Base-by-base conservation (phyloP, 2,329 filamentous ascomycete species). In the Fusarium torreyae region DNA sequence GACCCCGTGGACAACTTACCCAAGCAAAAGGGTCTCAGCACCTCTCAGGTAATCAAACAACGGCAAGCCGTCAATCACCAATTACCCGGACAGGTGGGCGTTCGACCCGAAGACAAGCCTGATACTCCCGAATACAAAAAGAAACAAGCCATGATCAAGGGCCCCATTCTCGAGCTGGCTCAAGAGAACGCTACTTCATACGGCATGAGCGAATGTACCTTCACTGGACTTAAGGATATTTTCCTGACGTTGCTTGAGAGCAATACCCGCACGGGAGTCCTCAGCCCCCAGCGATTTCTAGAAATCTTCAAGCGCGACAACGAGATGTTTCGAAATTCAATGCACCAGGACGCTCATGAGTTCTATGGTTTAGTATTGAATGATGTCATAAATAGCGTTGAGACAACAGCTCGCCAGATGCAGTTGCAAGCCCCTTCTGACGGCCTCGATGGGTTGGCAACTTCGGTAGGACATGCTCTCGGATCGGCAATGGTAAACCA, bases 321-420 rank as follows among this genome's bases (percentile, higher is more conserved):
- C 77, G 96, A 99, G 79, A 94, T 97, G 91, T 99, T 99, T 76
- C 90, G 94, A 61, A 95, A 94, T 39, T 93, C 94, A 6, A 97
- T 98, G 93, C 96, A 99, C 79, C 96, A 99, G 78, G 96, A 99
- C 78, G 96, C 96, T 2, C 96, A 99, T 79, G 96, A 99, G 77
- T 99, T 99, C 72, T 89, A 98, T 73, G 97, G 97, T 63, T 84
- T 98, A 33, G 86, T 99, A 4, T 85, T 99, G n/a, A 99, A 99
- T 79, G 92, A 97, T 77, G 93, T 99, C 34, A 95, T 99, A 53
- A 89, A 94, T 48, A 97, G 95, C 75, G 94, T 99, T 26, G 96
- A 99, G 81, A 87, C 89, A n/a, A 93, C 94, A 74, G 92, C 94
- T 26, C 91, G 88, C 74, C 86, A 89, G 59, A 81, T 90, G 51